phyloP scores from a whole-genome alignment of 805 yeast species.

The Zygosaccharomyces bailii region DNA sequence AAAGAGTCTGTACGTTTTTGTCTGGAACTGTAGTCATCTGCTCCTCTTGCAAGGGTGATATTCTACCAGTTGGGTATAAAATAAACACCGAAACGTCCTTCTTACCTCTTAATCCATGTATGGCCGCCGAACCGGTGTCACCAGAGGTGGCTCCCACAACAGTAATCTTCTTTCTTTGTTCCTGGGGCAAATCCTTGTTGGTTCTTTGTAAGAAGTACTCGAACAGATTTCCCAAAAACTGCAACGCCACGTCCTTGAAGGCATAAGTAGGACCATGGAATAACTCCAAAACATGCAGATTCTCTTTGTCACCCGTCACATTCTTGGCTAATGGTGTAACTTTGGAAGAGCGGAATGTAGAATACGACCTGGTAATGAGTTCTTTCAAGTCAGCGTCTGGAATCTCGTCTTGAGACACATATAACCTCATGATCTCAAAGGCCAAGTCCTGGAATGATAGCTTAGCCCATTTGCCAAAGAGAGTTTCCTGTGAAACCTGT shows the following conservation, averaged over 20 bases:
- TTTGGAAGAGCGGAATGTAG: conserved; percentile 84
- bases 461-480: conserved; percentile 65
- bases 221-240: conserved; percentile 94
- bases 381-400: conserved; percentile 60
- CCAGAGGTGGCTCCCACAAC: conserved; percentile 99
- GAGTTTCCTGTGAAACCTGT: conserved; percentile 48
- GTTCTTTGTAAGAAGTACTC: conserved; percentile 83
- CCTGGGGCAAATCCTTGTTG: conserved; percentile 52
- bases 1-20: conserved; percentile 87
- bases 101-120: conserved; percentile 94
- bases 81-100: conserved; percentile 97
- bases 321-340: conserved; percentile 74
- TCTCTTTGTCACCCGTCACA: conserved; percentile 53
- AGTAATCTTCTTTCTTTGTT: conserved; percentile 74
- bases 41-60: conserved; percentile 95
- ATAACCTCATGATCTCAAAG: conserved; percentile 75
- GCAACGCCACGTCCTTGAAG: conserved; percentile 97
- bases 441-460: conserved; percentile 84
- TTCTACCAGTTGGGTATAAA: conserved; percentile 94
- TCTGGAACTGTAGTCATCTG: conserved; percentile 98
- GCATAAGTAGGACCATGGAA: conserved; percentile 99
- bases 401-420: conserved; percentile 70
- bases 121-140: conserved; percentile 99
- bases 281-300: conserved; percentile 77
- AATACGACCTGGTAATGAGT: conserved; percentile 69